Base-by-base conservation (phyloP, 176 grass and related monocot species). In the Oryza brachyantha region DNA sequence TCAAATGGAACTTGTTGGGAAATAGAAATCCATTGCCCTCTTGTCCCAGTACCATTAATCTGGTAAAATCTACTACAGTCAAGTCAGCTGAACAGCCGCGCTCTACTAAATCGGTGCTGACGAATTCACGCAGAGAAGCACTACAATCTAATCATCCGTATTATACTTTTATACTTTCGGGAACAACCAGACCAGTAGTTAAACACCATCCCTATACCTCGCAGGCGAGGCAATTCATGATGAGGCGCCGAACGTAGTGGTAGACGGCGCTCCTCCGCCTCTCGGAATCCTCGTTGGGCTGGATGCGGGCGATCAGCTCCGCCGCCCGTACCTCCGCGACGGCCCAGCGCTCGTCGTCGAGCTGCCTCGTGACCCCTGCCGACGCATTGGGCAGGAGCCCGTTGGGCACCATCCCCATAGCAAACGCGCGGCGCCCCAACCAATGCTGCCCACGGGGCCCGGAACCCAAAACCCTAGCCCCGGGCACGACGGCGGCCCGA, bases 231-330 rank as follows among this genome's bases (percentile, higher is more conserved):
- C 94, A 94, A 54, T 60, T 90, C 70, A 61, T 86, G 78, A 97
- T 94, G 26, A 97, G 86, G 13, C 82, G 89, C 72, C 60, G 68
- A 36, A 97, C 89, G 19, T 97, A 97, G 79, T 75, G 54, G 67
- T 75, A 91, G 21, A 97, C 94, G 37, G 91, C 91, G 9, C 34
- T 72, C 81, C 94, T 86, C 64, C 84, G 84, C 13, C 73, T 76
- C 77, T 97, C 88, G 36, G 94, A 97, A 43, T 84, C 36, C 16
- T 13, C 66, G 83, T 93, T 97, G 57, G 94, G 94, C 72, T 97
- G 94, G 85, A 97, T 90, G 82, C 55, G 31, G 6, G 78, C 66
- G 84, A 97, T 97, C 54, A 97, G 76, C 66, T 93, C 89, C 10
- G 86, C 77, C 26, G 91, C 91, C 66, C 79, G 85, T 50, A 43